phyloP scores from a whole-genome alignment of 2,329 filamentous ascomycete species.

The Apiospora hydei region DNA sequence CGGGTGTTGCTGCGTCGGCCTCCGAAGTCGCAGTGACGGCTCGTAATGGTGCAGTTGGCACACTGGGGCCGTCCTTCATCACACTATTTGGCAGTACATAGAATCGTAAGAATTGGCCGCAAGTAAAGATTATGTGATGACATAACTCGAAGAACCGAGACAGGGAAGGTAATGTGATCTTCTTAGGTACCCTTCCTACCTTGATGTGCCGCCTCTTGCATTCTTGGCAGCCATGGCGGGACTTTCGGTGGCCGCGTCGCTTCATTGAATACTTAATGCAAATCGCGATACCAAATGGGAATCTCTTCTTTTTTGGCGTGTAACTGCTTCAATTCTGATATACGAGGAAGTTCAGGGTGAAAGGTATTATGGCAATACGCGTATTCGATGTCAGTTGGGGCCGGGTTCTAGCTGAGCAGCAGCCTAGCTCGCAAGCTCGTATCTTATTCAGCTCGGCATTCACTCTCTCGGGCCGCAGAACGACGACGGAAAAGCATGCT shows the following conservation, averaged over 20 bases:
- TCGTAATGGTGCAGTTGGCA: conserved; percentile 39
- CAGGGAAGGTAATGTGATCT: neutral
- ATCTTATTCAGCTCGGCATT: neutral
- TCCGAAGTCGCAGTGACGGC: conserved; percentile 38
- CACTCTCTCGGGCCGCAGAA: too few species aligned
- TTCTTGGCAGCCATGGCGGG: conserved; percentile 40
- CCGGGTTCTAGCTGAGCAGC: too few species aligned
- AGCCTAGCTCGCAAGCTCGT: neutral
- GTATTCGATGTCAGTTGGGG: neutral
- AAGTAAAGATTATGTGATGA: too few species aligned
- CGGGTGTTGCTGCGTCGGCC: neutral
- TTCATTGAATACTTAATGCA: conserved; percentile 6
- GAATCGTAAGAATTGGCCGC: neutral
- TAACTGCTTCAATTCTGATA: neutral
- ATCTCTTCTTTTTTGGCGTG: neutral
- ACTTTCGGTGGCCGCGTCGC: conserved; percentile 43
- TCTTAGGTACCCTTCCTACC: conserved; percentile 29
- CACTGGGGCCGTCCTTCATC: conserved; percentile 41
- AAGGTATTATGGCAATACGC: neutral
- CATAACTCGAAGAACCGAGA: neutral
- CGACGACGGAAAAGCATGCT: too few species aligned
- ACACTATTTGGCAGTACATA: conserved; percentile 31
- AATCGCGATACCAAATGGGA: neutral
- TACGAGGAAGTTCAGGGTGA: neutral
- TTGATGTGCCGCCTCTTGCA: conserved; percentile 45